Evolutionary conservation across 306 rosid genomes (phyloP).

Genomic region (Vigna nakashimae): DNA sequence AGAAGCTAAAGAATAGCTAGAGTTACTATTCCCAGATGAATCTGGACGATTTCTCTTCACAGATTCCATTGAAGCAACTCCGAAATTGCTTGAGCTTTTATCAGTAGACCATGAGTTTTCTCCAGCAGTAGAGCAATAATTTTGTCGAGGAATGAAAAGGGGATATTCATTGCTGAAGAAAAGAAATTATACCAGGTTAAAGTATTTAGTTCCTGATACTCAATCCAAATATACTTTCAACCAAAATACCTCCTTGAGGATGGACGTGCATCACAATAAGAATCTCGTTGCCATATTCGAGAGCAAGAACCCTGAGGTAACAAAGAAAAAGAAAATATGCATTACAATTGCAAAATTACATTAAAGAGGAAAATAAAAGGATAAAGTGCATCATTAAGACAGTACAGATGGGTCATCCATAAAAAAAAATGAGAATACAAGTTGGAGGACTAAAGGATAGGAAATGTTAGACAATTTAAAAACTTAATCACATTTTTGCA

Average conservation of each 20-base stretch:
- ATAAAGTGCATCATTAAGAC: slow-evolving; percentile 12
- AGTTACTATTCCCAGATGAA: slow-evolving; percentile 82
- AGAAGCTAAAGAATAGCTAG: slow-evolving; percentile 79
- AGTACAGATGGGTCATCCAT: slow-evolving; percentile 7
- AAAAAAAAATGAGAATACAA: neutral
- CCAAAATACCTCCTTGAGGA: slow-evolving; percentile 79
- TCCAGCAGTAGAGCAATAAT: slow-evolving; percentile 79
- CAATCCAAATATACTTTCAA: slow-evolving; percentile 32
- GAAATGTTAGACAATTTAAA: neutral
- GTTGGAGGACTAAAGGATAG: neutral
- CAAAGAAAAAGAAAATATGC: neutral
- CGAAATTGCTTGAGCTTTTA: slow-evolving; percentile 90
- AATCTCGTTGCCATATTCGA: slow-evolving; percentile 96
- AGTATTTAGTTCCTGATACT: slow-evolving; percentile 31
- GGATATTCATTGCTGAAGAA: slow-evolving; percentile 91
- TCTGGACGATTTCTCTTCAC: slow-evolving; percentile 78
- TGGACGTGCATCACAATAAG: slow-evolving; percentile 89
- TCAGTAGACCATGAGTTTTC: slow-evolving; percentile 98
- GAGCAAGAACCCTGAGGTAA: slow-evolving; percentile 90
- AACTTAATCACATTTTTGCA: slow-evolving; percentile 9
- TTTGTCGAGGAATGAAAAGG: slow-evolving; percentile 92
- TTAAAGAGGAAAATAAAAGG: neutral
- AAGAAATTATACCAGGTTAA: slow-evolving; percentile 43
- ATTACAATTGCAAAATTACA: slow-evolving; percentile 13
- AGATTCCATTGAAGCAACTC: slow-evolving; percentile 94